These are phyloP conservation scores for Nasturtium officinale DNA, from an alignment of 345 rosid genomes.

Conservation along the genomic window DNA sequence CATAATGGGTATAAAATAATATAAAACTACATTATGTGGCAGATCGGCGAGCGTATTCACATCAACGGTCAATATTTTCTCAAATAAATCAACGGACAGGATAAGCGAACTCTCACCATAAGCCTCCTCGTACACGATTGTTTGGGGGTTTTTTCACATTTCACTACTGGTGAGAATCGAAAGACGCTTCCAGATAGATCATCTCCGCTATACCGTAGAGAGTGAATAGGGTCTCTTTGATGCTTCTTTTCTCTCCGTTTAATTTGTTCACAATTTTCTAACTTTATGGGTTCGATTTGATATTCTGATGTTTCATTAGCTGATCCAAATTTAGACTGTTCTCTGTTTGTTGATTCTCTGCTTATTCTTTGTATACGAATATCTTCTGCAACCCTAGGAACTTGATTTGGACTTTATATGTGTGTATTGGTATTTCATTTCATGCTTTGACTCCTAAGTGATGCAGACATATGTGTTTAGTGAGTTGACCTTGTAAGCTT, in stretches of 20 bases:
- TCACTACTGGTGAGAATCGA: slow-evolving; percentile 40
- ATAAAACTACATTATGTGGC: slow-evolving; percentile 2
- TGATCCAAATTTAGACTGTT: neutral
- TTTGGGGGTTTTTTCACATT: no score
- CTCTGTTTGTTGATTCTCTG: neutral
- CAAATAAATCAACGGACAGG: slow-evolving; percentile 35
- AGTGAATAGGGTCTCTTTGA: slow-evolving; percentile 14
- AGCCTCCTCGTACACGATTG: neutral
- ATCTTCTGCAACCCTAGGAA: neutral
- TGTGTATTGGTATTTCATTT: neutral
- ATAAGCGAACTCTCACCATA: slow-evolving; percentile 10
- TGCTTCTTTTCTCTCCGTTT: neutral
- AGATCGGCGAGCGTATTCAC: neutral
- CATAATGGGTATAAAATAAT: no score
- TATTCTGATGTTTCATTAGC: slow-evolving; percentile 5
- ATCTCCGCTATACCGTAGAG: slow-evolving; percentile 33
- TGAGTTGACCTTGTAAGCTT: slow-evolving; percentile 35
- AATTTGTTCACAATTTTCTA: neutral
- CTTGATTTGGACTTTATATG: neutral
- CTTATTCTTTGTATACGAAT: slow-evolving; percentile 1
- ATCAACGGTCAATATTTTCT: slow-evolving; percentile 22
- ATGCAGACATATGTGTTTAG: neutral
- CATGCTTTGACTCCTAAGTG: neutral
- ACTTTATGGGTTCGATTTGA: neutral
- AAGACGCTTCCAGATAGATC: slow-evolving; percentile 39